Conservation (phyloP, 2,329 filamentous ascomycete genomes). For the Domatiomyces globalis region DNA sequence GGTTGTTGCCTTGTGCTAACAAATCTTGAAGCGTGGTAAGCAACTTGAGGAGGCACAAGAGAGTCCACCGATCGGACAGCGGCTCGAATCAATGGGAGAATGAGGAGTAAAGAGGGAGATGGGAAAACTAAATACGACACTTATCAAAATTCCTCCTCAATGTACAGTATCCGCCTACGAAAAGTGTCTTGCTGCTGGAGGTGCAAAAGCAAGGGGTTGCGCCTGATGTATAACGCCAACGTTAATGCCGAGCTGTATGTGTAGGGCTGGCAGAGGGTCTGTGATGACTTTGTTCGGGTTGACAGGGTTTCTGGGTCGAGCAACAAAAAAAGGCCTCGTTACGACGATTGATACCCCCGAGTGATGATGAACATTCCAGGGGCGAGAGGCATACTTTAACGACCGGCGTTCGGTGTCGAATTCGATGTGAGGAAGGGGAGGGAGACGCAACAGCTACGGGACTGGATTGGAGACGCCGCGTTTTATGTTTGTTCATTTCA, state of each 20-base stretch:
- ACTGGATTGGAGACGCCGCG: background rate
- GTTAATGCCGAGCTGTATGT: background rate
- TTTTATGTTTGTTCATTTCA: background rate
- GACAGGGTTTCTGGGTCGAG: background rate
- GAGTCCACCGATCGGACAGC: constrained; percentile 66
- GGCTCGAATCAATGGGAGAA: constrained; percentile 14
- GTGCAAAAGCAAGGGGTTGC: background rate
- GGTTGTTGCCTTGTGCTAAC: background rate
- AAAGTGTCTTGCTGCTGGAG: background rate
- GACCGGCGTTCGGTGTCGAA: background rate
- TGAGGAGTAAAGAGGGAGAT: constrained; percentile 9
- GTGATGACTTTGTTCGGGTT: background rate
- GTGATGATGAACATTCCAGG: background rate
- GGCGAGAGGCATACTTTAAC: background rate
- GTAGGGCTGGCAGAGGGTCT: background rate
- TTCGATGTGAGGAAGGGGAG: background rate
- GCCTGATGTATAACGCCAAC: background rate
- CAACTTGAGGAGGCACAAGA: constrained; percentile 84
- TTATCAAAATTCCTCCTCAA: background rate
- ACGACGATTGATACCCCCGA: constrained; percentile 2
- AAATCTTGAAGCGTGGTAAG: constrained; percentile 52
- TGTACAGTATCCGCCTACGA: background rate
- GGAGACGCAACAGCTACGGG: background rate
- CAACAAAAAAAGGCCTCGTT: background rate
- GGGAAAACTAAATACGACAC: background rate